These are phyloP conservation scores for Alternaria brassicae DNA, from an alignment of 2,329 filamentous ascomycete species.

Conservation along the genomic window DNA sequence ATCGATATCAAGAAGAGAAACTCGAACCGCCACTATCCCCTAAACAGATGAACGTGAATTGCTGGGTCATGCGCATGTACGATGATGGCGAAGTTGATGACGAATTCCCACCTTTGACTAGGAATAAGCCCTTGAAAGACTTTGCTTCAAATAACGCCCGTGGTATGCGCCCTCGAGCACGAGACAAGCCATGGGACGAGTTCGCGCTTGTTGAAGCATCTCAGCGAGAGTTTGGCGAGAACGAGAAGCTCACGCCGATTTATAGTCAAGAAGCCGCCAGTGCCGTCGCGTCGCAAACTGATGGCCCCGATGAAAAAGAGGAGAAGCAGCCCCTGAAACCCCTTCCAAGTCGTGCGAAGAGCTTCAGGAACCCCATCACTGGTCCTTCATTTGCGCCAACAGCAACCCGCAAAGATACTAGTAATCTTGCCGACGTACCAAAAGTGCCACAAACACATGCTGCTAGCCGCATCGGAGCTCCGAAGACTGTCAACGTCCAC, in stretches of 20 bases:
- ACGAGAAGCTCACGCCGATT: conserved; percentile 71
- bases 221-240: conserved; percentile 71
- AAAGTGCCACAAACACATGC: conserved; percentile 53
- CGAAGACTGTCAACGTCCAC: conserved; percentile 75
- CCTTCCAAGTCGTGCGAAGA: conserved; percentile 49
- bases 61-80: conserved; percentile 84
- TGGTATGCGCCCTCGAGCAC: conserved; percentile 68
- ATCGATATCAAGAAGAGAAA: conserved; percentile 79
- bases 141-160: conserved; percentile 82
- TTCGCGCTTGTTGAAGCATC: conserved; percentile 80
- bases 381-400: conserved; percentile 57
- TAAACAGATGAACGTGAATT: conserved; percentile 77
- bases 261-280: conserved; percentile 63
- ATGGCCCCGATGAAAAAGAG: conserved; percentile 25
- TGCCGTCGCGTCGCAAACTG: conserved; percentile 33
- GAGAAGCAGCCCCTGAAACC: conserved; percentile 32
- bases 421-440: conserved; percentile 54
- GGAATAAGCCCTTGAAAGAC: conserved; percentile 75
- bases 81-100: conserved; percentile 85
- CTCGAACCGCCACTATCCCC: conserved; percentile 69
- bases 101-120: conserved; percentile 79
- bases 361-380: conserved; percentile 59
- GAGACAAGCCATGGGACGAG: conserved; percentile 81
- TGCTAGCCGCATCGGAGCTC: conserved; percentile 68
- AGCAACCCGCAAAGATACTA: conserved; percentile 56